phyloP scores from a whole-genome alignment of 257 asterid genomes.

The Solanum habrochaites region DNA sequence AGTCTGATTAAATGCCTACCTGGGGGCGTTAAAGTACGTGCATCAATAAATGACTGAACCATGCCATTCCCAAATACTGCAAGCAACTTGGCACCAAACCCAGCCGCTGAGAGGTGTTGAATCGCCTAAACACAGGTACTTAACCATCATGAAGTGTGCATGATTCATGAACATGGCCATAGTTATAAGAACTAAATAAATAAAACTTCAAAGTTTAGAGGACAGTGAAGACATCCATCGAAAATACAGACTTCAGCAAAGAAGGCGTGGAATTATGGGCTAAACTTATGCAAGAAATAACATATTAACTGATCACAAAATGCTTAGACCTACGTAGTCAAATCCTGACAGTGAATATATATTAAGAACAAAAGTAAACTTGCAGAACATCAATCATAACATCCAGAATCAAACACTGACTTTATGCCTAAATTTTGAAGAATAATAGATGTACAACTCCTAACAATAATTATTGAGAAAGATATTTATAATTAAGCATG shows the following conservation, averaged over 20 bases:
- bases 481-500: background rate
- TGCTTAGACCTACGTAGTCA: background rate
- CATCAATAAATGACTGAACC: constrained; percentile 94
- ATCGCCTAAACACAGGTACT: constrained; percentile 51
- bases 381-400: background rate
- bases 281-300: background rate
- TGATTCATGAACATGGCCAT: background rate
- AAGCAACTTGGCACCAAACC: constrained; percentile 96
- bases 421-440: background rate
- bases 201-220: background rate
- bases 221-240: background rate
- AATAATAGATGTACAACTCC: background rate
- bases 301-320: background rate
- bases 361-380: background rate
- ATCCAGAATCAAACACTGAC: background rate
- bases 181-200: background rate
- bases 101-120: constrained; percentile 89
- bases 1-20: constrained; percentile 26
- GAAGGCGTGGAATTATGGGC: background rate
- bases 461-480: background rate
- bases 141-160: background rate
- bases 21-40: constrained; percentile 72
- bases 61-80: constrained; percentile 95
- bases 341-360: background rate
- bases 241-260: background rate